Percentiles rank a stretch among this genome's conserved stretches.
These are phyloP conservation scores for Ascosphaera acerosa DNA, from an alignment of 2,329 filamentous ascomycete genomes.

Conservation along the genomic window DNA sequence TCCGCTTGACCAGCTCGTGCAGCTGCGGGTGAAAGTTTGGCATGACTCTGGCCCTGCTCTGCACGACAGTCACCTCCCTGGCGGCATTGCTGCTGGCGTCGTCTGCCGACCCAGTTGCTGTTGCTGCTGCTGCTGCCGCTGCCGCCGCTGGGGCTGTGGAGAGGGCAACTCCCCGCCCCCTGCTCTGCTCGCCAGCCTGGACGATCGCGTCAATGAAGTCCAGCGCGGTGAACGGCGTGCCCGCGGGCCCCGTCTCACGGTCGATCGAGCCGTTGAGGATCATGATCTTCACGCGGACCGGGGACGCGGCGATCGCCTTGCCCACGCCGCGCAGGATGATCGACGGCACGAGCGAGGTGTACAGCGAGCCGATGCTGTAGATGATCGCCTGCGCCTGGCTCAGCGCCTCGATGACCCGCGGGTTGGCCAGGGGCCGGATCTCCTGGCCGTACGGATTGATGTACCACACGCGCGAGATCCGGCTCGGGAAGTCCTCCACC, in stretches of 20 bases:
- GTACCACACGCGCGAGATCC: constrained; percentile 75
- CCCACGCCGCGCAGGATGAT: constrained; percentile 57
- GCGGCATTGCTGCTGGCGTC: too few species aligned
- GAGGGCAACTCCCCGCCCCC: constrained; percentile 16
- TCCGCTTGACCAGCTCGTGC: too few species aligned
- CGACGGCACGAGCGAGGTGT: constrained; percentile 68
- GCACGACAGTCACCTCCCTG: constrained; percentile 1
- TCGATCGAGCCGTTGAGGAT: constrained; percentile 67
- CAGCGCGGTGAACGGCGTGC: constrained; percentile 38
- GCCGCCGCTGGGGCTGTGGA: constrained; percentile 2
- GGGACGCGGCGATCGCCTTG: constrained; percentile 29
- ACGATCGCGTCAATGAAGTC: constrained; percentile 68
- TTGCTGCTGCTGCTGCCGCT: too few species aligned
- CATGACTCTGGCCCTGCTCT: too few species aligned
- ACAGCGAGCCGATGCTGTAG: constrained; percentile 84
- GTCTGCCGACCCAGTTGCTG: too few species aligned
- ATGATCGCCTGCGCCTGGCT: constrained; percentile 41
- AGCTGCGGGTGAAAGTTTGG: too few species aligned
- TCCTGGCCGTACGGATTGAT: constrained; percentile 98
- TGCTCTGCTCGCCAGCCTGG: constrained; percentile 44
- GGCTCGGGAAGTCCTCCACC: constrained; percentile 52
- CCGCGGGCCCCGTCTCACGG: constrained; percentile 55
- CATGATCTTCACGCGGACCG: constrained; percentile 43
- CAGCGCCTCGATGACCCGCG: constrained; percentile 48
- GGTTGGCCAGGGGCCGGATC: constrained; percentile 63